Conservation (phyloP, 129 eudicot species). For the Cynara cardunculus region DNA sequence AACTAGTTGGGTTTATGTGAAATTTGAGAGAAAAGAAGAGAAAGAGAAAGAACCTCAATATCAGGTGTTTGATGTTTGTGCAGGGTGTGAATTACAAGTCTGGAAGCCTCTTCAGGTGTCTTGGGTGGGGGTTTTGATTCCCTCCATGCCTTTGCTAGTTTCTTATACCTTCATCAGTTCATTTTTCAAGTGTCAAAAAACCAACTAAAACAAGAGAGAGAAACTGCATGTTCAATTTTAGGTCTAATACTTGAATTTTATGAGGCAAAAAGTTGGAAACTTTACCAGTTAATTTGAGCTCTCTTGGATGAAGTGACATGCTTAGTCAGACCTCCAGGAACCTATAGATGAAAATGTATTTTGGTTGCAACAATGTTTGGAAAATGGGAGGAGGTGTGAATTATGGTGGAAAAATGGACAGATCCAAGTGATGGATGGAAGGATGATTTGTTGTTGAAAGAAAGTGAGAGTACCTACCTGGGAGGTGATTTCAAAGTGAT, state of each 20-base stretch:
- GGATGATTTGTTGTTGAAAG: not conserved
- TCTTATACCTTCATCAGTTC: conserved; percentile 59
- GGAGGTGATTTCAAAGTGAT: conserved; percentile 68
- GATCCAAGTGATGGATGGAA: not conserved
- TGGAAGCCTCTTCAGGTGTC: conserved; percentile 72
- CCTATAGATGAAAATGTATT: conserved; percentile 34
- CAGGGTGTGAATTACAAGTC: conserved; percentile 55
- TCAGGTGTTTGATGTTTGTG: conserved; percentile 56
- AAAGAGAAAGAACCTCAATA: conserved; percentile 54
- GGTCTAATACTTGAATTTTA: not conserved
- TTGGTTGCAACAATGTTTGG: too few relatives aligned
- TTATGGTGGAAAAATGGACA: not conserved
- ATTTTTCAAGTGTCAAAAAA: not conserved
- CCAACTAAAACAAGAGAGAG: not conserved
- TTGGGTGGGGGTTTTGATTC: conserved; percentile 82
- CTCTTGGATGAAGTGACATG: conserved; percentile 75
- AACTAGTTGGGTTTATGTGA: not conserved
- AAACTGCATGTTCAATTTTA: not conserved
- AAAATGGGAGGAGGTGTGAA: too few relatives aligned
- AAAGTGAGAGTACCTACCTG: conserved; percentile 36
- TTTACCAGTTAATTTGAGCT: conserved; percentile 75
- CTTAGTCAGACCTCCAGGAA: conserved; percentile 69
- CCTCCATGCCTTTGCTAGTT: conserved; percentile 72
- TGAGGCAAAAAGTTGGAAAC: not conserved
- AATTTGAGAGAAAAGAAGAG: not conserved